Base-by-base conservation (phyloP, 2,329 filamentous ascomycete genomes). In the Trichoderma cornu-damae region DNA sequence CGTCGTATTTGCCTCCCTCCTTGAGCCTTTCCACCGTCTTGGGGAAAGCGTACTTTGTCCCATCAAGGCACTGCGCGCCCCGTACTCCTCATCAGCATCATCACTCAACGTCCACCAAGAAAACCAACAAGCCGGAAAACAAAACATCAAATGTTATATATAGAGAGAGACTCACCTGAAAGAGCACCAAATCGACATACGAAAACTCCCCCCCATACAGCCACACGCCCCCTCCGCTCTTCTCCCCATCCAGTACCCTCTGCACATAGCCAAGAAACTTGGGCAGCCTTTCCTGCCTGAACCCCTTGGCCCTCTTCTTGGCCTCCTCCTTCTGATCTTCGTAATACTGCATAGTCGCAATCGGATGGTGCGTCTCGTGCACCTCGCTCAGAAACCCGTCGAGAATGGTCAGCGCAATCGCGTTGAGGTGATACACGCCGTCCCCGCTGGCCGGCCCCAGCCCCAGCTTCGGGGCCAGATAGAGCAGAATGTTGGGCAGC, bases 311-410 rank as follows among this genome's bases (percentile, higher is more conserved):
- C 60, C 77, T 80, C 59, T 75, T 77, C 66, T 84, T 72, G 14
- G 84, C 77, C 68, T 89, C 88, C 0, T 77, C 73, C 68, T 86
- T 89, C 71, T 93, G 89, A 24, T 91, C 86, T 66, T 90, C 87
- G 65, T 91, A 93, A 68, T 85, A 87, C 4, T 80, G 67, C 1
- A 69, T 67, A 0, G 73, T 66, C 1, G 81, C 77, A 51, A 90
- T 74, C 1, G 89, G 89, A 66, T 93, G 89, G 68, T 93, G 89
- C 24, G 82, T 84, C 64, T 92, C 87, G 67, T 92, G 89, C 1
- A 83, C 70, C 72, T 92, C 89, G 62, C 86, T 84, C 65, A 81
- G 82, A 46, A 92, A 70, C 1, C 81, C 81, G 64, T 93, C 89
- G 16, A 92, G 71, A 1, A 87, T 85, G 3, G 88, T 91, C 59